Evolutionary conservation across 192 early-diverging fungal genomes (phyloP).

Genomic region (Backusella morwellensis): DNA sequence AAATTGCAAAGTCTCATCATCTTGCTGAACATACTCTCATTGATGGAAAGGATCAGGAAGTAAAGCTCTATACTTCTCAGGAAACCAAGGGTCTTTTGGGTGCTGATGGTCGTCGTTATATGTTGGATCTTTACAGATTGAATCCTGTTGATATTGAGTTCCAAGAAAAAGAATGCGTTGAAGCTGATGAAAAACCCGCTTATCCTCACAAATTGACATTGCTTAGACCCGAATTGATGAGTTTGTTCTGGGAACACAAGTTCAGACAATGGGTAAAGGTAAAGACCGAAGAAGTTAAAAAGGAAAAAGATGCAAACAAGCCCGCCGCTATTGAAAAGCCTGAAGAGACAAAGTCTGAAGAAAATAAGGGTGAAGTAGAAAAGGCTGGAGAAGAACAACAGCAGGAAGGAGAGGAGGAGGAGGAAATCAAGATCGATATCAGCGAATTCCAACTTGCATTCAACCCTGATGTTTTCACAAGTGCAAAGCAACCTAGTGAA

Average conservation of each 20-base stretch:
- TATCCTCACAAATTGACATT: slow-evolving; percentile 89
- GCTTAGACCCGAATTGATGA: slow-evolving; percentile 84
- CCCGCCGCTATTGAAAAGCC: slow-evolving; percentile 9
- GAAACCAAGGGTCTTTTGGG: slow-evolving; percentile 93
- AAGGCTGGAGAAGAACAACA: slow-evolving; percentile 19
- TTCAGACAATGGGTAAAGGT: slow-evolving; percentile 60
- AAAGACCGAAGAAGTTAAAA: slow-evolving; percentile 48
- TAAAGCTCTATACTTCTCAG: slow-evolving; percentile 73
- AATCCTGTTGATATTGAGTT: slow-evolving; percentile 92
- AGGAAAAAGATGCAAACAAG: slow-evolving; percentile 36
- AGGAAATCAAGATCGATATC: slow-evolving; percentile 32
- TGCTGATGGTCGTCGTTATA: slow-evolving; percentile 87
- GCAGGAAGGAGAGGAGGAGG: slow-evolving; percentile 38
- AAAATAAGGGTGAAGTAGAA: slow-evolving; percentile 7
- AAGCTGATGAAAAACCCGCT: slow-evolving; percentile 51
- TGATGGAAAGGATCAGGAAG: slow-evolving; percentile 62
- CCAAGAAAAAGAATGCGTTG: slow-evolving; percentile 65
- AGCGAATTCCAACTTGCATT: slow-evolving; percentile 47
- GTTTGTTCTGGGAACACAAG: slow-evolving; percentile 81
- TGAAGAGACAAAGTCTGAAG: slow-evolving; percentile 17
- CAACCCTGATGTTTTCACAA: slow-evolving; percentile 65
- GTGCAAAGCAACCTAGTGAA: slow-evolving; percentile 39
- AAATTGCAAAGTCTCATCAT: slow-evolving; percentile 74
- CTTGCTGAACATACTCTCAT: slow-evolving; percentile 76
- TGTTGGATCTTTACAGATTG: slow-evolving; percentile 91